These are phyloP conservation scores for Aspergillus carbonarius DNA, from an alignment of 2,329 filamentous ascomycete genomes.

Conservation along the genomic window DNA sequence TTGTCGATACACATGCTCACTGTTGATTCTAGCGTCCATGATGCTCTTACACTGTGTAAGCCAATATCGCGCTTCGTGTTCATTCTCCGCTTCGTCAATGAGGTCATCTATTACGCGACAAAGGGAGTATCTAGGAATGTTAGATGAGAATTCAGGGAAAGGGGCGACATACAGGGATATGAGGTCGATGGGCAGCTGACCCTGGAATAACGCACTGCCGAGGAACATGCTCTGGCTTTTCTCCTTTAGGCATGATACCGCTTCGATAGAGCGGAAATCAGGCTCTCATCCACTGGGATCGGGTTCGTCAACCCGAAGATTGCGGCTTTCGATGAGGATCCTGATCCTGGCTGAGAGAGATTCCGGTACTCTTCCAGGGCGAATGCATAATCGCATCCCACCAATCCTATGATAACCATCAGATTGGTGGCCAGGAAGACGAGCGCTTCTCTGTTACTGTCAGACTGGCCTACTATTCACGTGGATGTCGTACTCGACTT, in stretches of 20 bases:
- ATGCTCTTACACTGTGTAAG: background rate
- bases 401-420: conserved; percentile 67
- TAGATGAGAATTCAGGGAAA: background rate
- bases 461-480: background rate
- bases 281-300: conserved; percentile 54
- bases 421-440: conserved; percentile 72
- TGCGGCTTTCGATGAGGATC: conserved; percentile 4
- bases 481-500: conserved; percentile 56
- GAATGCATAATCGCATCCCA: conserved; percentile 68
- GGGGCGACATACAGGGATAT: conserved; percentile 54
- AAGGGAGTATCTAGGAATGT: conserved; percentile 62
- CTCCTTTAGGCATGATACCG: conserved; percentile 56
- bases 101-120: conserved; percentile 73
- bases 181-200: conserved; percentile 66
- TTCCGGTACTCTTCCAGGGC: conserved; percentile 52
- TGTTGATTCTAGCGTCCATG: background rate
- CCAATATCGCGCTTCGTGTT: background rate
- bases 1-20: too few relatives aligned
- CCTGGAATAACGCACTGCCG: conserved; percentile 67
- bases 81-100: conserved; percentile 62
- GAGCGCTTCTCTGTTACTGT: conserved; percentile 55
- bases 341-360: background rate
- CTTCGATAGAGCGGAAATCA: conserved; percentile 60
- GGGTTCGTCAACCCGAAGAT: conserved; percentile 24
- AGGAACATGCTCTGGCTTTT: conserved; percentile 75